A percentile compares a stretch with the other conserved stretches of the same genome.
Conservation (phyloP, 1,139 yeast species). For the Martiniozyma asiatica region DNA sequence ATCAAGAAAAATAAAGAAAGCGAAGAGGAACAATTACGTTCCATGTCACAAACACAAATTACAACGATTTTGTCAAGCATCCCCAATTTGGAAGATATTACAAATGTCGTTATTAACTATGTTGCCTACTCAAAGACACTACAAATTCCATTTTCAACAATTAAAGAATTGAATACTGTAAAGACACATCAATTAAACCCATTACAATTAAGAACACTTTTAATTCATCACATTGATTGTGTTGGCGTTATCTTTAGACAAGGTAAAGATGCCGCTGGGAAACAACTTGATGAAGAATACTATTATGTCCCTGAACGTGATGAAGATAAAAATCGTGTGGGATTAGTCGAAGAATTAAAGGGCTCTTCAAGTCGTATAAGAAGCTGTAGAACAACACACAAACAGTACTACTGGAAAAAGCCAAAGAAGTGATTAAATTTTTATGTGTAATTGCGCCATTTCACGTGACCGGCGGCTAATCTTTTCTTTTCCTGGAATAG, state of each 20-base stretch:
- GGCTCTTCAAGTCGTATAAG: conserved; percentile 61
- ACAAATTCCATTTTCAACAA: conserved; percentile 53
- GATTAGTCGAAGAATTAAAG: conserved; percentile 60
- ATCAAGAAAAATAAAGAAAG: conserved; percentile 9
- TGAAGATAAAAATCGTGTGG: conserved; percentile 53
- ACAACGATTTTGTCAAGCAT: conserved; percentile 18
- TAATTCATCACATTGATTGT: conserved; percentile 38
- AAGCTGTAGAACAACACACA: conserved; percentile 85
- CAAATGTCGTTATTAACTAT: conserved; percentile 64
- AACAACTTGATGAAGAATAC: conserved; percentile 84
- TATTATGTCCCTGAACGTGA: conserved; percentile 83
- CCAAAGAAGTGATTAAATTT: conserved; percentile 35
- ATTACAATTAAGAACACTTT: conserved; percentile 26
- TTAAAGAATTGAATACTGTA: conserved; percentile 55
- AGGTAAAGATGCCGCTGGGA: conserved; percentile 96
- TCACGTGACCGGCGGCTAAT: conserved; percentile 1
- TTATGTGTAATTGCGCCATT: too few relatives aligned
- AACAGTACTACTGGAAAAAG: conserved; percentile 81
- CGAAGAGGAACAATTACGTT: conserved; percentile 11
- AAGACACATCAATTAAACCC: conserved; percentile 27
- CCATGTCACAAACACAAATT: conserved; percentile 13
- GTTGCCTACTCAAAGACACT: conserved; percentile 82
- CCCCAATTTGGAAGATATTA: conserved; percentile 36
- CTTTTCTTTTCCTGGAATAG: too few relatives aligned
- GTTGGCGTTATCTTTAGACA: conserved; percentile 77